These are phyloP conservation scores for Umbelopsis isabellina DNA, from an alignment of 192 early-diverging fungal species.

Conservation along the genomic window DNA sequence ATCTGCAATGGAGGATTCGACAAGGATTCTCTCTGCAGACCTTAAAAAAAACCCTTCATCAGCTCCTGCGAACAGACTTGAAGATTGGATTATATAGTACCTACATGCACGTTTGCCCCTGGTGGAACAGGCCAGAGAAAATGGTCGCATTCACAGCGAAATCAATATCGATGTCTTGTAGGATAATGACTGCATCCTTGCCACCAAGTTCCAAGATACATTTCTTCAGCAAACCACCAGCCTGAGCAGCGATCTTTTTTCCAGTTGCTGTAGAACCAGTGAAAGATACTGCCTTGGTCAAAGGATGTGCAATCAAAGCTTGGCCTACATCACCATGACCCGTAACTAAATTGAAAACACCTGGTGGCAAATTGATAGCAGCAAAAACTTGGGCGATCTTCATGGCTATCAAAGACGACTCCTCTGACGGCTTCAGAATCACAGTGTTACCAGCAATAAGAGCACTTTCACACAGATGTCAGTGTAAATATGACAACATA, in stretches of 20 bases:
- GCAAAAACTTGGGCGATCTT: neutral
- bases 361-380: neutral
- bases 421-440: constrained; percentile 5
- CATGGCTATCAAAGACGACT: constrained; percentile 4
- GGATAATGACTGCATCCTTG: constrained; percentile 63
- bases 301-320: constrained; percentile 8
- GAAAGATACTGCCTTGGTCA: constrained; percentile 41
- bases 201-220: constrained; percentile 66
- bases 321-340: constrained; percentile 6
- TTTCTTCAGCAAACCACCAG: constrained; percentile 57
- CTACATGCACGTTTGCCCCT: constrained; percentile 68
- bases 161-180: constrained; percentile 55
- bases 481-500: neutral
- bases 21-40: constrained; percentile 52
- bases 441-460: constrained; percentile 11
- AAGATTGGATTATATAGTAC: constrained; percentile 4
- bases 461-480: neutral
- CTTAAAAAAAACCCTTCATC: neutral
- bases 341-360: neutral
- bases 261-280: constrained; percentile 63
- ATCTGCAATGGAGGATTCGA: constrained; percentile 51
- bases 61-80: too few species aligned
- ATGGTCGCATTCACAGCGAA: constrained; percentile 49
- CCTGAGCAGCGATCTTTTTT: constrained; percentile 38
- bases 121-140: constrained; percentile 54